These are phyloP conservation scores for Lichtheimia ramosa DNA, from an alignment of 371 early-diverging fungal genomes.

Conservation along the genomic window DNA sequence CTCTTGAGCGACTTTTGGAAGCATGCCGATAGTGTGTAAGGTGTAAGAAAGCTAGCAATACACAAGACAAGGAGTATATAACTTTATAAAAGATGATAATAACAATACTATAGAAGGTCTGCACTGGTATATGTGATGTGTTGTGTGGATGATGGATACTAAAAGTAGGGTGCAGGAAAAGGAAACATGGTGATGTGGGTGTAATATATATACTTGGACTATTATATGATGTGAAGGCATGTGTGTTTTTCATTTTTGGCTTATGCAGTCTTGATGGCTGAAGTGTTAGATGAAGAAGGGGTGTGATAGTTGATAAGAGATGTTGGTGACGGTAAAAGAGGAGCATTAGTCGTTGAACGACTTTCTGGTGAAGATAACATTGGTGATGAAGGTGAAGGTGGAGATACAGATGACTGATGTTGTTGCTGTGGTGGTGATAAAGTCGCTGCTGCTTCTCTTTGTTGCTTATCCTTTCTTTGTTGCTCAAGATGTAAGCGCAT, in stretches of 20 bases:
- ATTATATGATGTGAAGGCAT: too few species aligned
- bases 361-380: not conserved
- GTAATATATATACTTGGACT: not conserved
- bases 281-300: not conserved
- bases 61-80: not conserved
- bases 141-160: too few species aligned
- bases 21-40: constrained; percentile 2
- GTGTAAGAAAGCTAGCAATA: not conserved
- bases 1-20: constrained; percentile 19
- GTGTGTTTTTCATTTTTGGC: too few species aligned
- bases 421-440: not conserved
- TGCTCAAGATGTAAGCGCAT: constrained; percentile 6
- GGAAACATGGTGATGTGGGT: not conserved
- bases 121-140: not conserved
- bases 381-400: not conserved
- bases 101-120: not conserved
- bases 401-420: not conserved
- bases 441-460: not conserved
- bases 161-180: not conserved
- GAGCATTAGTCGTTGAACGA: not conserved
- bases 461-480: not conserved
- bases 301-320: not conserved
- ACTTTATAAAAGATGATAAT: not conserved
- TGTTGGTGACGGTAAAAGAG: not conserved
- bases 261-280: constrained; percentile 17